phyloP scores from a whole-genome alignment of 129 eudicot species.

The Saposhnikovia divaricata region DNA sequence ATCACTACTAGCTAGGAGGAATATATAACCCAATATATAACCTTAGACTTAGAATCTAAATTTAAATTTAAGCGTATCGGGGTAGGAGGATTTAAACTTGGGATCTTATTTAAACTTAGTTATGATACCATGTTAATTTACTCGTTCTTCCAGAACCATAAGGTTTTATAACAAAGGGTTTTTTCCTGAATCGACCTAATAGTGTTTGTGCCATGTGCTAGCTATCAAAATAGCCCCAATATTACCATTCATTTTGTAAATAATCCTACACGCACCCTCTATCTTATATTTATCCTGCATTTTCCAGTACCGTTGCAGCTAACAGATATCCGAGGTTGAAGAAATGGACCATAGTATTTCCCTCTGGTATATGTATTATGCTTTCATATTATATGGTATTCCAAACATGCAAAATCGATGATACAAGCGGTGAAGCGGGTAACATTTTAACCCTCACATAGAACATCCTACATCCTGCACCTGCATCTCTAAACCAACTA shows the following conservation, averaged over 20 bases:
- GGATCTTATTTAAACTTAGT: neutral
- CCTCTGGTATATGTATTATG: neutral
- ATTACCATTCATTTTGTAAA: neutral
- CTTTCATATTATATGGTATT: neutral
- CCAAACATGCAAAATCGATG: neutral
- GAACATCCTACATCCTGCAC: neutral
- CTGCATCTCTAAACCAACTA: constrained; percentile 1
- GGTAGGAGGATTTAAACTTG: neutral
- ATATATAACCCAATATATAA: too few relatives aligned
- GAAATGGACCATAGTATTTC: neutral
- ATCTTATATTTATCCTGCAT: neutral
- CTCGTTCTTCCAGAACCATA: neutral
- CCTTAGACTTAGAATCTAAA: too few relatives aligned
- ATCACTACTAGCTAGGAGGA: neutral
- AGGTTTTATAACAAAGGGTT: neutral
- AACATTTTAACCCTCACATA: neutral
- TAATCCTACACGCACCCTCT: neutral
- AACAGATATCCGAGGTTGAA: neutral
- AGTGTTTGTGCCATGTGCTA: neutral
- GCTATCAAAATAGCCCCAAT: neutral
- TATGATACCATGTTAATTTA: too few relatives aligned
- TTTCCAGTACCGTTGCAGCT: neutral
- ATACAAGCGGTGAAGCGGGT: neutral
- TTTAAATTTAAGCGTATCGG: too few relatives aligned
- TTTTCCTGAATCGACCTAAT: neutral